These are phyloP conservation scores for Skeletonema costatum DNA, from an alignment of 108 stramenopile genomes.

Conservation along the genomic window DNA sequence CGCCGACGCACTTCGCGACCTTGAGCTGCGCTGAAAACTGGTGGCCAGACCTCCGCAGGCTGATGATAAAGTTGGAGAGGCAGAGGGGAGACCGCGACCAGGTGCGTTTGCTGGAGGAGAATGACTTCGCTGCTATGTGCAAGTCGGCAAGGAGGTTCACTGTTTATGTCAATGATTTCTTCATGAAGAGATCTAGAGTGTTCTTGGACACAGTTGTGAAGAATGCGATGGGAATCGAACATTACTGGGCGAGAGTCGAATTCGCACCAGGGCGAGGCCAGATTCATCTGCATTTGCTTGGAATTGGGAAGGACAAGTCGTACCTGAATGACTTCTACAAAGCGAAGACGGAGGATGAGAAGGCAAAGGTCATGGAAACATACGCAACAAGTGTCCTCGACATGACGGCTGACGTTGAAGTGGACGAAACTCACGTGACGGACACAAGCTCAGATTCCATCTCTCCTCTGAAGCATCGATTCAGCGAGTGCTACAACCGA, in stretches of 20 bases:
- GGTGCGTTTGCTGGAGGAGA: neutral
- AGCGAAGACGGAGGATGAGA: slow-evolving; percentile 10
- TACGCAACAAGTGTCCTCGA: slow-evolving; percentile 5
- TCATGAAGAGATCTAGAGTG: slow-evolving; percentile 6
- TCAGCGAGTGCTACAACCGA: too few species aligned
- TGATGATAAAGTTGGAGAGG: slow-evolving; percentile 9
- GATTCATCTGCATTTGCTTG: slow-evolving; percentile 34
- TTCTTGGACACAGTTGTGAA: slow-evolving; percentile 22
- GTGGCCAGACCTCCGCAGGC: slow-evolving; percentile 21
- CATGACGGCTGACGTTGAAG: slow-evolving; percentile 26
- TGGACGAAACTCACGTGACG: too few species aligned
- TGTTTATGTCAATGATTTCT: slow-evolving; percentile 18
- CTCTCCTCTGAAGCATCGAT: too few species aligned
- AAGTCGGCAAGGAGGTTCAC: slow-evolving; percentile 3
- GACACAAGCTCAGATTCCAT: too few species aligned
- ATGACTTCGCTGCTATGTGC: neutral
- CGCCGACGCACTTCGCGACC: slow-evolving; percentile 33
- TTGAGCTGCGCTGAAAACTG: slow-evolving; percentile 41
- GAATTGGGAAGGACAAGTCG: slow-evolving; percentile 9
- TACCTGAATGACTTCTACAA: slow-evolving; percentile 15
- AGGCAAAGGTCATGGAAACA: neutral
- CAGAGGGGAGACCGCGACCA: neutral
- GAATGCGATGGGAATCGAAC: slow-evolving; percentile 9
- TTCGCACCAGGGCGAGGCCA: slow-evolving; percentile 25
- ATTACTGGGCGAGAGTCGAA: slow-evolving; percentile 33